Base-by-base conservation (phyloP, 2,329 filamentous ascomycete genomes). In the Meredithiella fracta region DNA sequence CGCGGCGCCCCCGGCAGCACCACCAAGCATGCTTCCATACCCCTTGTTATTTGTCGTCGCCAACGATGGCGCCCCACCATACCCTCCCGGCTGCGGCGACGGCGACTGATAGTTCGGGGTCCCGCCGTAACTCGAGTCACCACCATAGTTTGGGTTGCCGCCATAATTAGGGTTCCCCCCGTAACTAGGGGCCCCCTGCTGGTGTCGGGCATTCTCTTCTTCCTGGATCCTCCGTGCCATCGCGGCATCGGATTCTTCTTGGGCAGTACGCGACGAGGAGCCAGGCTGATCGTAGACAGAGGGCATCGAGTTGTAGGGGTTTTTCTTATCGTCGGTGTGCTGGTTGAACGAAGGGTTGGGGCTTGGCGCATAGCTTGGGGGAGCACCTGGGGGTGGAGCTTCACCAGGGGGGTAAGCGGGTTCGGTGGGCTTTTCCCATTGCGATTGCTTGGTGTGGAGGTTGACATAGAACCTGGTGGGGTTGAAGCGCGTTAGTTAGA, bases 401-500 rank as follows among this genome's bases (percentile, higher is more conserved):
- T 65, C 67, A 26, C 65, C 67, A 6, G 74, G 68, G 15, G 77
- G 73, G 61, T 78, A 77, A 54, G 80, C 80, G 47, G 85, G 82
- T 54, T 75, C 75, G 38, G 81, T 86, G 17, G 89, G 89, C 62
- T 80, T 83, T 3, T 94, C 85, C 90, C 90, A 96, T 75, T 91
- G 85, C 3, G 90, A 94, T 65, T 85, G 77, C 64, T 92, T 92
- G 61, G 89, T 95, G 68, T 82, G 79, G 59, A 85, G 79, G 71
- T 96, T 92, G 59, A 95, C 85, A 71, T 86, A 96, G 77, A 92
- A 95, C 83, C 84, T 88, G 60, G 6, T 31, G 22, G 5, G 15
- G 50, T 31, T 51, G n/a, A 6, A 14, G 9, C 47, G 44, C 38
- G 55, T 58, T 53, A 57, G 57, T 50, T 40, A 22, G 17, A 34